Percentiles rank a stretch among this genome's conserved stretches.
Evolutionary conservation across 345 rosid species (phyloP).

Genomic region (Eucalyptus tenuipes): DNA sequence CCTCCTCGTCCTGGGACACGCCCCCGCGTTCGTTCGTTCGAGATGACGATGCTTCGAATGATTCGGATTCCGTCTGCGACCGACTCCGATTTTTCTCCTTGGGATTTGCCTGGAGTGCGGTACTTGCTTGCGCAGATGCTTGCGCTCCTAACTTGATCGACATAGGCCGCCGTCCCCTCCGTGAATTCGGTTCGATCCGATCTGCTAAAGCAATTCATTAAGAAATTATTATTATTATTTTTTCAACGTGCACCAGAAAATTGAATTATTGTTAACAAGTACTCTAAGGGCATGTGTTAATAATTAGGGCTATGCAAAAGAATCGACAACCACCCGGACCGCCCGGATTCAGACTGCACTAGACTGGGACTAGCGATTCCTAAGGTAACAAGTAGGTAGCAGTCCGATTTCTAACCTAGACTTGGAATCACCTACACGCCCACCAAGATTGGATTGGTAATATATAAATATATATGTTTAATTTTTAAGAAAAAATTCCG

Average conservation of each 20-base stretch:
- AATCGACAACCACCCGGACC: rapidly evolving
- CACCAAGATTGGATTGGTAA: too few species aligned
- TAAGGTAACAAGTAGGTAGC: too few species aligned
- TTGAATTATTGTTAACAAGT: background rate
- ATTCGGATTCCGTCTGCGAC: background rate
- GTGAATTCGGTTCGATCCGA: background rate
- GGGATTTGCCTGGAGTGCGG: background rate
- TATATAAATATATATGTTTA: too few species aligned
- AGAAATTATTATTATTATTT: background rate
- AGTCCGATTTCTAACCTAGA: too few species aligned
- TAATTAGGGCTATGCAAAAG: too few species aligned
- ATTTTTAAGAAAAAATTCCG: too few species aligned
- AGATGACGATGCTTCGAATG: background rate
- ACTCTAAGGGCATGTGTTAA: background rate
- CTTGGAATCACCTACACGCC: too few species aligned
- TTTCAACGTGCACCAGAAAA: background rate
- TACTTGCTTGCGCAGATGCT: background rate
- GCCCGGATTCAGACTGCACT: rapidly evolving
- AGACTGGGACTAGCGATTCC: too few species aligned
- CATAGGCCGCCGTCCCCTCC: rapidly evolving
- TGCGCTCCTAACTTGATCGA: background rate
- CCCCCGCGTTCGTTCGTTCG: background rate
- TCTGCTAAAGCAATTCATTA: background rate
- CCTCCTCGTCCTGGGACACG: background rate
- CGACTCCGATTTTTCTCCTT: background rate